phyloP scores from a whole-genome alignment of 2,329 filamentous ascomycete genomes.

The Pezicula carpinea region DNA sequence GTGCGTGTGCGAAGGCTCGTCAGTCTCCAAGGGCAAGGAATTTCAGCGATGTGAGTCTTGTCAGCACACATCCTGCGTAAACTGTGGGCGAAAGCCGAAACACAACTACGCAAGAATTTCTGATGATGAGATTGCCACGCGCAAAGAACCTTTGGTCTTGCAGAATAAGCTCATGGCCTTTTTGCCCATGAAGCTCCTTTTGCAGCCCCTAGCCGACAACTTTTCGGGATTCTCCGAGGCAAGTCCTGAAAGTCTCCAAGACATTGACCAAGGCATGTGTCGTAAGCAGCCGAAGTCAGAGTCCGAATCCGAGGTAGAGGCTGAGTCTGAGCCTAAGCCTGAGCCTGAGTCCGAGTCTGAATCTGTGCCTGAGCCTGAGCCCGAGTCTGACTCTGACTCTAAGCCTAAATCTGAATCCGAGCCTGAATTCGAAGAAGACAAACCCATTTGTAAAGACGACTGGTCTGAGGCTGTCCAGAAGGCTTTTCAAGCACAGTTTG shows the following conservation, averaged over 20 bases:
- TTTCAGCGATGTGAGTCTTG: constrained; percentile 48
- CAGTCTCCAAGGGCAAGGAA: constrained; percentile 28
- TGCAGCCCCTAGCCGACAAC: constrained; percentile 25
- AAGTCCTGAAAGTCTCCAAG: background rate
- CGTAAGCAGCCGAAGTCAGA: no score
- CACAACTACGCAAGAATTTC: constrained; percentile 25
- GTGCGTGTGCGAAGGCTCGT: constrained; percentile 54
- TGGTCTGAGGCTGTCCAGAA: constrained; percentile 20
- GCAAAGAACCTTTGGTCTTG: constrained; percentile 39
- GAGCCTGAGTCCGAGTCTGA: no score
- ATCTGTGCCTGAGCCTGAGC: no score
- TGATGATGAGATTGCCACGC: constrained; percentile 12
- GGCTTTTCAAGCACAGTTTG: constrained; percentile 30
- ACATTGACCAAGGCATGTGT: no score
- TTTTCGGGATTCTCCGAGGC: background rate
- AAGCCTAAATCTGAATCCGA: background rate
- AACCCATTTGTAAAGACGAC: background rate
- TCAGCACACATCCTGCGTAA: constrained; percentile 47
- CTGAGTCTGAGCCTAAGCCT: no score
- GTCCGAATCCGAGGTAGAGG: no score
- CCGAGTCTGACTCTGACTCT: background rate
- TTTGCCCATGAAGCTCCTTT: constrained; percentile 36
- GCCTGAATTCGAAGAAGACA: background rate
- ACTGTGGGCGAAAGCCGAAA: constrained; percentile 49
- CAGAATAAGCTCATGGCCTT: constrained; percentile 34